Base-by-base conservation (phyloP, 2,329 filamentous ascomycete genomes). In the Trichoderma koningiopsis region DNA sequence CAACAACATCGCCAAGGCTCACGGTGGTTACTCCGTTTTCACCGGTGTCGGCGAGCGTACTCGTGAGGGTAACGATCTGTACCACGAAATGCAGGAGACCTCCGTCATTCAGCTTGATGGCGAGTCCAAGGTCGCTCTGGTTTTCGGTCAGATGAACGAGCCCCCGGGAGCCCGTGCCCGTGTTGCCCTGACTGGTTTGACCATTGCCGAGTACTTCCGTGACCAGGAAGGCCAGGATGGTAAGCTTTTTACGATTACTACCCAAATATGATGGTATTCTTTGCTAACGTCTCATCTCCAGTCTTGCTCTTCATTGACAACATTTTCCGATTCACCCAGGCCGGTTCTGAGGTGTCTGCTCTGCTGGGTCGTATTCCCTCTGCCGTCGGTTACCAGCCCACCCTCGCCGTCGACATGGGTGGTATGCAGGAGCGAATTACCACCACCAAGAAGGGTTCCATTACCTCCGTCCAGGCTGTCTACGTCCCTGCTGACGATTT, bases 11-110 rank as follows among this genome's bases (percentile, higher is more conserved):
- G 96, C 96, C 86, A 98, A 98, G 91, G 96, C 96, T 78, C 96
- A 99, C 88, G 96, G 96, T 97, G 96, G 96, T 97, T 99, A 97
- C 92, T 99, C 96, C 76, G 96, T 99, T 83, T 99, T 99, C 92
- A 97, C 94, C 82, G 96, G 96, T 95, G 96, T 99, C 86, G 96
- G 96, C 84, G 96, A 99, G 92, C 95, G 96, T 89, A 99, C 96
- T 82, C 96, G 96, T 93, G 96, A 99, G 91, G 96, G 96, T 90
- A 99, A 99, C 91, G 96, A 99, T 91, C 85, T 99, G 89, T 99
- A 99, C 92, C 95, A 99, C 87, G 96, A 99, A 90, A 99, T 99
- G 96, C 96, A 98, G 89, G 95, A 99, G 88, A 99, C 96, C 77
- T 93, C 92, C 81, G 96, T 99, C 89, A 99, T 99, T 85, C 91